phyloP scores from a whole-genome alignment of 768 basidiomycete genomes.

The Inosperma sp. region DNA sequence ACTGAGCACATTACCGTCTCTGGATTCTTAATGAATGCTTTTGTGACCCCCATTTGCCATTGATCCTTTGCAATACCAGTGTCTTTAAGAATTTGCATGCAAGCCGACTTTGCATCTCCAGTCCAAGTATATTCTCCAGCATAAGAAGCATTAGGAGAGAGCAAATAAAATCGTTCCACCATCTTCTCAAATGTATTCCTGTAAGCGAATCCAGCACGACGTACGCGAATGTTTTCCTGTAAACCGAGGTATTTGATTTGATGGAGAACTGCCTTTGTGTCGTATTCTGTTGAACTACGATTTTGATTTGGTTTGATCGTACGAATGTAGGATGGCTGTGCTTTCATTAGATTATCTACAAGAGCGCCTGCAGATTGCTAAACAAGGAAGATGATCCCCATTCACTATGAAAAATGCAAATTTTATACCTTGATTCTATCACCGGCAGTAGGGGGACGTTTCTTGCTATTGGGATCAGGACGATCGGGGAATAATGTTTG shows the following conservation, averaged over 20 bases:
- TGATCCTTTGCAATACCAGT: conserved; percentile 95
- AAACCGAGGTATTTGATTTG: conserved; percentile 99
- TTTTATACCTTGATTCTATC: conserved; percentile 87
- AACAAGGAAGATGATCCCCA: conserved; percentile 2
- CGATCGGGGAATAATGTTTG: conserved; percentile 89
- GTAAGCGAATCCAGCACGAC: conserved; percentile 97
- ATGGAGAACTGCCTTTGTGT: conserved; percentile 91
- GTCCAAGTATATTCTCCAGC: conserved; percentile 98
- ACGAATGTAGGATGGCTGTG: conserved; percentile 96
- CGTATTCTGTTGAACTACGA: conserved; percentile 86
- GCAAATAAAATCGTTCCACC: conserved; percentile 95
- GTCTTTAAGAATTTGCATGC: conserved; percentile 87
- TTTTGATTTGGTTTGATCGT: conserved; percentile 99
- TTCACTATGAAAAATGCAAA: neutral
- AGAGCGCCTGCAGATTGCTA: conserved; percentile 91
- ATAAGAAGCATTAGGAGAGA: conserved; percentile 94
- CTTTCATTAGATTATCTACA: conserved; percentile 96
- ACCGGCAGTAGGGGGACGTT: conserved; percentile 94
- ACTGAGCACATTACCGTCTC: conserved; percentile 66
- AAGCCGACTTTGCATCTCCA: conserved; percentile 86
- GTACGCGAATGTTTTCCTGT: conserved; percentile 97
- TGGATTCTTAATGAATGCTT: conserved; percentile 99
- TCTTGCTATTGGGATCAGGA: conserved; percentile 95
- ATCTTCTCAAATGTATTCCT: conserved; percentile 98
- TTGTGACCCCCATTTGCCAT: conserved; percentile 99